These are phyloP conservation scores for Clarireedia monteithiana DNA, from an alignment of 2,329 filamentous ascomycete genomes.

Conservation along the genomic window DNA sequence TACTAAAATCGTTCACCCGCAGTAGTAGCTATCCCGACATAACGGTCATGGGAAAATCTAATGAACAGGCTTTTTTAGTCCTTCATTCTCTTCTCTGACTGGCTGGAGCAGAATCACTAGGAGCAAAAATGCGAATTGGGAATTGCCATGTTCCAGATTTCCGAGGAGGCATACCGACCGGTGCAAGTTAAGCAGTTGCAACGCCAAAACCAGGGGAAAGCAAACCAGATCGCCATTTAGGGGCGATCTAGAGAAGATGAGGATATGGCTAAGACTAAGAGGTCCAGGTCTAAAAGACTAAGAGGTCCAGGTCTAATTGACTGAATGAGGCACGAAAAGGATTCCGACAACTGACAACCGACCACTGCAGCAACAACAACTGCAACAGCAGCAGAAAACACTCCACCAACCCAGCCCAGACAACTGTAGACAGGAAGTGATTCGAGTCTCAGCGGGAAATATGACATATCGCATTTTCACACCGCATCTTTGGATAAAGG, in stretches of 20 bases:
- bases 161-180: background rate
- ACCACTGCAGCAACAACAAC: background rate
- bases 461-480: slow-evolving; percentile 1
- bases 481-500: slow-evolving; percentile 5
- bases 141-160: background rate
- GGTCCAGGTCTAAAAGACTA: background rate
- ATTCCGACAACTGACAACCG: background rate
- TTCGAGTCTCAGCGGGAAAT: background rate
- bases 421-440: background rate
- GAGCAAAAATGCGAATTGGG: background rate
- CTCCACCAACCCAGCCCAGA: background rate
- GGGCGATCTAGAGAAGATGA: slow-evolving; percentile 6
- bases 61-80: slow-evolving; percentile 5
- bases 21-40: slow-evolving; percentile 9
- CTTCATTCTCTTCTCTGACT: background rate
- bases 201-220: slow-evolving; percentile 8
- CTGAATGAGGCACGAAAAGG: background rate
- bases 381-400: background rate
- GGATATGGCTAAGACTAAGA: background rate
- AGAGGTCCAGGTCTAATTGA: background rate
- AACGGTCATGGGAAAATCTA: slow-evolving; percentile 10
- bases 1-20: slow-evolving; percentile 11
- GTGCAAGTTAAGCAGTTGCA: slow-evolving; percentile 1
- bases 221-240: slow-evolving; percentile 9
- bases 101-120: slow-evolving; percentile 2